A percentile compares a stretch with the other conserved stretches of the same genome.
Evolutionary conservation across 148 eudicot species (phyloP).

Genomic region (Camellia japonica): DNA sequence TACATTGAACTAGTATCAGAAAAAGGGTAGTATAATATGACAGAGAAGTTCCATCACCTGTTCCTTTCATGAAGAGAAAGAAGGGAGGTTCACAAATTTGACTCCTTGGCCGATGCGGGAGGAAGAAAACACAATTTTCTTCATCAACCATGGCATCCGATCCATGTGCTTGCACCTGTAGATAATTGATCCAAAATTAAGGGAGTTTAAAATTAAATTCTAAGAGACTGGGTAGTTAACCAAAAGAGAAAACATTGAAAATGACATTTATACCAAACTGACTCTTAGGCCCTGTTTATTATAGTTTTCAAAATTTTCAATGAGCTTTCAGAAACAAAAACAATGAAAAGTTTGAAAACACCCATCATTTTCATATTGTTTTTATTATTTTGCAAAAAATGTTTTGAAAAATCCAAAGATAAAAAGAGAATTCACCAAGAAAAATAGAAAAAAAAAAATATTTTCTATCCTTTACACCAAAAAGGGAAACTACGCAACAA

Average conservation of each 20-base stretch:
- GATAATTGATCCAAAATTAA: background rate
- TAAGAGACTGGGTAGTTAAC: background rate
- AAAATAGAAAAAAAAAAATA: too few relatives aligned
- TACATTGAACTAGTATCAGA: background rate
- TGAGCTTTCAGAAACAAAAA: too few relatives aligned
- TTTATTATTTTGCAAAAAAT: too few relatives aligned
- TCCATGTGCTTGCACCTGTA: slow-evolving; percentile 96
- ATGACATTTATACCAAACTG: too few relatives aligned
- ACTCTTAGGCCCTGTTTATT: too few relatives aligned
- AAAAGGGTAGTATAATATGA: background rate
- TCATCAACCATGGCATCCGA: slow-evolving; percentile 98
- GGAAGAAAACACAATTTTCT: slow-evolving; percentile 92
- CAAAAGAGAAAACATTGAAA: background rate
- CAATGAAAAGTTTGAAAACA: too few relatives aligned
- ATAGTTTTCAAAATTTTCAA: too few relatives aligned
- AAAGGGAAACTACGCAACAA: too few relatives aligned
- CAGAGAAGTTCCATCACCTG: slow-evolving; percentile 36
- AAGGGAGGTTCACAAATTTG: slow-evolving; percentile 67
- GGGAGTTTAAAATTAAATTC: background rate
- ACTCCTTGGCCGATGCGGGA: slow-evolving; percentile 88
- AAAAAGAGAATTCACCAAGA: too few relatives aligned
- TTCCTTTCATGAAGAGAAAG: slow-evolving; percentile 98
- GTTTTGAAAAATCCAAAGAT: too few relatives aligned
- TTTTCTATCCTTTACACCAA: too few relatives aligned
- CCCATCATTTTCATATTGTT: too few relatives aligned